A percentile compares a stretch with the other conserved stretches of the same genome.
phyloP scores from a whole-genome alignment of 2,329 filamentous ascomycete species.

The Fusarium verticillioides region DNA sequence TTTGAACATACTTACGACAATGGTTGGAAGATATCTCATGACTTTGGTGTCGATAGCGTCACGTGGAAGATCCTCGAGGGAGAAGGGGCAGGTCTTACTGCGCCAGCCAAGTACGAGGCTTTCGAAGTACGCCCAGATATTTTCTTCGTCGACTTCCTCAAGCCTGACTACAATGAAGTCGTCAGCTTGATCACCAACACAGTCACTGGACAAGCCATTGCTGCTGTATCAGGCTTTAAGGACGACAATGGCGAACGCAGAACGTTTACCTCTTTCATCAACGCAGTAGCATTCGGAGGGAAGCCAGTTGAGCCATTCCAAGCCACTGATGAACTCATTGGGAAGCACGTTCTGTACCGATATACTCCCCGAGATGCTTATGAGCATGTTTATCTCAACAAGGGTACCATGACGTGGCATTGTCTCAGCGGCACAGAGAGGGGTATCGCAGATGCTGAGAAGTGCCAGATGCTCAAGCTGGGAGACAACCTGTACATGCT shows the following conservation, averaged over 20 bases:
- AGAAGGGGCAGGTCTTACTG: neutral
- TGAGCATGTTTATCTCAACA: conserved; percentile 31
- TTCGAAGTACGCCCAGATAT: conserved; percentile 21
- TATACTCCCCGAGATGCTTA: conserved; percentile 19
- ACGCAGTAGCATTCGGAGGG: neutral
- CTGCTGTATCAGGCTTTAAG: conserved; percentile 16
- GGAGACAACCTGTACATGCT: conserved; percentile 16
- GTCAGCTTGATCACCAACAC: conserved; percentile 15
- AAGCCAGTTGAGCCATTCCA: neutral
- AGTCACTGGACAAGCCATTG: neutral
- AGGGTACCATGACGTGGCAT: conserved; percentile 26
- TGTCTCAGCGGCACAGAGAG: conserved; percentile 23
- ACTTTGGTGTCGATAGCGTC: neutral
- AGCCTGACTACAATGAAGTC: conserved; percentile 16
- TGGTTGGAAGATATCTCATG: conserved; percentile 11
- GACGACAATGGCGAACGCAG: neutral
- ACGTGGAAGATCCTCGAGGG: conserved; percentile 17
- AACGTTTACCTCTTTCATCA: conserved; percentile 19
- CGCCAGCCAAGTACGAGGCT: conserved; percentile 7
- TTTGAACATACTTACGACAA: conserved; percentile 21
- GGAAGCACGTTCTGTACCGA: conserved; percentile 25
- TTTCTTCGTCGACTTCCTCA: conserved; percentile 31
- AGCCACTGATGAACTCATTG: conserved; percentile 20
- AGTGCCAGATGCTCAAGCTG: conserved; percentile 26
- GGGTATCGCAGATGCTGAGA: conserved; percentile 24